Evolutionary conservation across 495 filamentous ascomycete genomes (phyloP).

Genomic region (Aspergillus steynii): DNA sequence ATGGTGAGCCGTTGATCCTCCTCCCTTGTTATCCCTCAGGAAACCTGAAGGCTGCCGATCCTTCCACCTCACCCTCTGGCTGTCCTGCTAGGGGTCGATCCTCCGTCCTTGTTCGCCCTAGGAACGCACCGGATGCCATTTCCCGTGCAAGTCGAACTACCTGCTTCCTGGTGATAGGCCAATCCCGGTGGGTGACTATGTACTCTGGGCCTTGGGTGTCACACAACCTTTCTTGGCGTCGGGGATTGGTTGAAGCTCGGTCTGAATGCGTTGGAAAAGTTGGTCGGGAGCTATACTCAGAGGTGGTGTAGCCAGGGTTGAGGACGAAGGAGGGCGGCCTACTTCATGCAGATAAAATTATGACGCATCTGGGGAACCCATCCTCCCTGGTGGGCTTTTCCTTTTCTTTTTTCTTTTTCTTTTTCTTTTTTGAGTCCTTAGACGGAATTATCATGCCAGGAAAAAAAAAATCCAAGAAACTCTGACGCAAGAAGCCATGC

Average conservation of each 20-base stretch:
- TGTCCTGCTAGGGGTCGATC: neutral
- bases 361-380: constrained; percentile 36
- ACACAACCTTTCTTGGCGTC: neutral
- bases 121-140: neutral
- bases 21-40: constrained; percentile 1
- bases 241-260: neutral
- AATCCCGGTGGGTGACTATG: neutral
- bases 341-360: constrained; percentile 33
- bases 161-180: neutral
- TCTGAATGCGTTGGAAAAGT: neutral
- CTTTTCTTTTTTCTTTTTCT: constrained; percentile 5
- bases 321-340: constrained; percentile 3
- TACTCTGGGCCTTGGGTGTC: neutral
- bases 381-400: neutral
- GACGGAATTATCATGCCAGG: neutral
- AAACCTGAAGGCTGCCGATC: neutral
- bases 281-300: neutral
- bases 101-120: neutral
- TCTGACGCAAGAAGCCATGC: constrained; percentile 13
- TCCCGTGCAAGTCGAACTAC: neutral
- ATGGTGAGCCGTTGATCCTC: constrained; percentile 6
- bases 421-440: constrained; percentile 8
- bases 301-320: neutral
- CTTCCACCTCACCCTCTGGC: neutral
- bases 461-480: constrained; percentile 2